Percentiles rank a stretch among this genome's conserved stretches.
phyloP scores from a whole-genome alignment of 352 stramenopile species.

The Phytophthora niederhauseri region DNA sequence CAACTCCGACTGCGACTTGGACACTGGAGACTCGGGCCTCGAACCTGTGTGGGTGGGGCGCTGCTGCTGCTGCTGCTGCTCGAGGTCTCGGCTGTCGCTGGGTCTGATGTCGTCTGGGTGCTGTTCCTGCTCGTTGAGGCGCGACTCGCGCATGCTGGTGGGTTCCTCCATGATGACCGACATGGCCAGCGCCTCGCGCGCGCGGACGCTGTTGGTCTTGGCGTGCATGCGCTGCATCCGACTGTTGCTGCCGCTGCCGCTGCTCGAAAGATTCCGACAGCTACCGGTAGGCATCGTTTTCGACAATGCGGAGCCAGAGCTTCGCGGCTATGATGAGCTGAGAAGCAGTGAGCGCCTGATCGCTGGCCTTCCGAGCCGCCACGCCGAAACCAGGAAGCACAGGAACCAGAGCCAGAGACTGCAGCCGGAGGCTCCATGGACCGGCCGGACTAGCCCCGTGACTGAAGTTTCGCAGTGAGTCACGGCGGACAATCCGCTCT shows the following conservation, averaged over 20 bases:
- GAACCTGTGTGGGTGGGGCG: not conserved
- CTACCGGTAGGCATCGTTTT: conserved; percentile 38
- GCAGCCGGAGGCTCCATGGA: conserved; percentile 21
- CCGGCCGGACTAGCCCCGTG: conserved; percentile 6
- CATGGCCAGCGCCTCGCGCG: conserved; percentile 28
- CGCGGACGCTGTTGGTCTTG: conserved; percentile 9
- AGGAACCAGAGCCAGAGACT: conserved; percentile 17
- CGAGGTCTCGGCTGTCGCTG: conserved; percentile 10
- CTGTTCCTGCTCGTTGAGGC: conserved; percentile 26
- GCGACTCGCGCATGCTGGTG: conserved; percentile 29
- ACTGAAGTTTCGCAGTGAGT: conserved; percentile 16
- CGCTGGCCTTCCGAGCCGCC: conserved; percentile 26
- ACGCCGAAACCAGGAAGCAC: conserved; percentile 30
- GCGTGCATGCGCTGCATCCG: conserved; percentile 17
- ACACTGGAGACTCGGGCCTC: conserved; percentile 2
- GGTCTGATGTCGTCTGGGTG: conserved; percentile 31
- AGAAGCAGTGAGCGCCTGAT: conserved; percentile 12
- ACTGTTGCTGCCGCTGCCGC: conserved; percentile 6
- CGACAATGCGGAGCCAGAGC: conserved; percentile 15
- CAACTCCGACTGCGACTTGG: not conserved
- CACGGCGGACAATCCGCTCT: conserved; percentile 15
- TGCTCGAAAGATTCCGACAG: not conserved
- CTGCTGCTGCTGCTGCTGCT: not conserved
- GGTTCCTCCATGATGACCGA: conserved; percentile 42
- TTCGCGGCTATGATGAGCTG: not conserved